Conservation (phyloP, 208 protist genomes). For the Acanthamoeba culbertsoni region DNA sequence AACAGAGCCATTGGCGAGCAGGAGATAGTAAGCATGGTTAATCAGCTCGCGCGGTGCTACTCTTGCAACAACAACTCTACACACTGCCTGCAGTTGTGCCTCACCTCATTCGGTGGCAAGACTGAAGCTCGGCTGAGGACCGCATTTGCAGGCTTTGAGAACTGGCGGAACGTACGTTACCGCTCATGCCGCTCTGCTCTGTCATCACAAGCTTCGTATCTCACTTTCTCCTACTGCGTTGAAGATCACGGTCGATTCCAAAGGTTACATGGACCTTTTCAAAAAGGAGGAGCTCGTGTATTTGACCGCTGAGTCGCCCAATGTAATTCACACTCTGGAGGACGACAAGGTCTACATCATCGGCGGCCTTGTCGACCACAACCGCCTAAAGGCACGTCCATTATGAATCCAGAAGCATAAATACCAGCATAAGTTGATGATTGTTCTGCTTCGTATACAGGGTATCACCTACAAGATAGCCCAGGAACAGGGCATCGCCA, state of each 20-base stretch:
- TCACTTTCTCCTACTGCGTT: not conserved
- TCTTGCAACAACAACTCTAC: not conserved
- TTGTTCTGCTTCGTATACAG: not conserved
- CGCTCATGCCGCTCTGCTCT: not conserved
- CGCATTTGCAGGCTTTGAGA: not conserved
- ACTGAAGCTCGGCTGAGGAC: not conserved
- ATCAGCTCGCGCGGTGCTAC: conserved; percentile 37
- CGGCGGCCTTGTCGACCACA: conserved; percentile 87
- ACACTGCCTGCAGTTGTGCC: not conserved
- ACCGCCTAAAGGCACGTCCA: conserved; percentile 76
- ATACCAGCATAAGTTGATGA: not conserved
- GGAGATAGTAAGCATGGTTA: conserved; percentile 19
- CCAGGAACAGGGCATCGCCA: conserved; percentile 66
- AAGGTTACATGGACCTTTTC: conserved; percentile 44
- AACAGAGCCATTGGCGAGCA: not conserved
- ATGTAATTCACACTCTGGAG: conserved; percentile 77
- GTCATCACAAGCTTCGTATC: not conserved
- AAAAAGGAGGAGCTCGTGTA: conserved; percentile 79
- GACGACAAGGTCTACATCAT: conserved; percentile 84
- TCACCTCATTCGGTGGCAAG: conserved; percentile 5
- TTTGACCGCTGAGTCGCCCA: conserved; percentile 81
- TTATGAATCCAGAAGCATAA: not conserved
- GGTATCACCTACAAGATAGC: conserved; percentile 78
- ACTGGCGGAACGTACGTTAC: conserved; percentile 20
- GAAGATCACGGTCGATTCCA: not conserved